Base-by-base conservation (phyloP, 2,329 filamentous ascomycete genomes). In the Calonectria pteridis region DNA sequence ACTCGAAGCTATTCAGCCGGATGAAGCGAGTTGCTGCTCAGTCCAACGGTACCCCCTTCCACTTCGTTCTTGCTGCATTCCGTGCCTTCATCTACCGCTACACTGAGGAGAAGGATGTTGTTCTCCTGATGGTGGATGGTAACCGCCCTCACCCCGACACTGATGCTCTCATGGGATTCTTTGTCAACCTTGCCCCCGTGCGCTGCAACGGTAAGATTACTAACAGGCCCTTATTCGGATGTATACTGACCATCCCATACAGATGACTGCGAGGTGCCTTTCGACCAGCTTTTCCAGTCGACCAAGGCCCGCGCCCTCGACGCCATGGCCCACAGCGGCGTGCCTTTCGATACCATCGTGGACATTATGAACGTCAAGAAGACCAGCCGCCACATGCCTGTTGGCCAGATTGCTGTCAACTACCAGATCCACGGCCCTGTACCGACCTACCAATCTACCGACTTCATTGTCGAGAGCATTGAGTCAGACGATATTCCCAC, bases 1-100 rank as follows among this genome's bases (percentile, higher is more conserved):
- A 75, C 46, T 55, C 73, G 33, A 77, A 77, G 72, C 64, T 80
- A 43, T 77, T 80, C 31, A 73, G 69, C 31, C 75, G 79, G 43
- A 79, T 80, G 77, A 80, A 80, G 72, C 76, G 79, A 40, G 74
- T 80, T n/a, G 72, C 76, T 13, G 68, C 78, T 23, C 75, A 77
- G 50, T 69, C 76, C 26, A 72, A 67, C 51, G 77, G 74, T 7
- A 81, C 79, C 0, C 78, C 79, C 2, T 79, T 77, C 67, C 79
- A 81, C 73, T 81, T 81, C 40, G 65, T 81, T n/a, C 51, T 80
- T 37, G 77, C 79, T 10, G 77, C 79, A 33, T 78, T 80, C 67
- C 75, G 78, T 28, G 76, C 77, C n/a, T 80, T 80, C 68, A 62
- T 80, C 53, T 79, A 77, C 55, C 72, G 78, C 4, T 78, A 79